phyloP scores from a whole-genome alignment of 768 basidiomycete species.

The Lepiota venenata region DNA sequence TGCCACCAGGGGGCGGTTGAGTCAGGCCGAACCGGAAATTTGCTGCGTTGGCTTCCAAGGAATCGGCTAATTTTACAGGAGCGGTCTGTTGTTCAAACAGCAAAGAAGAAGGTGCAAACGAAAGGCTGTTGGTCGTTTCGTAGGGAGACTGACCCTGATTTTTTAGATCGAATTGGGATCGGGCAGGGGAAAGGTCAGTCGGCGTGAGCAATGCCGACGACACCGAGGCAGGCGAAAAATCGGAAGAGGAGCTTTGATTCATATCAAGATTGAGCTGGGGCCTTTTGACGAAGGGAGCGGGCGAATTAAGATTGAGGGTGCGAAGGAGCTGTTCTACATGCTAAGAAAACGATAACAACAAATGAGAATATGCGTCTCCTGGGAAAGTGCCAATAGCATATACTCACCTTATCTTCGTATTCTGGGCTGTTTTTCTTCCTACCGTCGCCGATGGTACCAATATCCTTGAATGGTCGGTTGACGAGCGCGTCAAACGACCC shows the following conservation, averaged over 20 bases:
- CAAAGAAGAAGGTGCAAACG: constrained; percentile 39
- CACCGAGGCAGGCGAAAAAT: constrained; percentile 71
- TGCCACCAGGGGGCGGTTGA: constrained; percentile 4
- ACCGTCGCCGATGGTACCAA: constrained; percentile 81
- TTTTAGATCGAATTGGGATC: constrained; percentile 52
- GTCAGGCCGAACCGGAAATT: constrained; percentile 13
- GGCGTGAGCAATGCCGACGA: constrained; percentile 72
- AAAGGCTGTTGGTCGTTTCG: constrained; percentile 37
- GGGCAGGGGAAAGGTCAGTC: constrained; percentile 68
- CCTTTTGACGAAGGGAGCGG: constrained; percentile 47
- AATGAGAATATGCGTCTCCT: constrained; percentile 17
- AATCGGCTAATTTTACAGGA: constrained; percentile 18
- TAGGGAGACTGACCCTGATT: constrained; percentile 41
- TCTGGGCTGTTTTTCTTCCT: constrained; percentile 60
- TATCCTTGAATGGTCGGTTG: constrained; percentile 33
- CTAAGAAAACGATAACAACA: constrained; percentile 33
- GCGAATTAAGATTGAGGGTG: constrained; percentile 76
- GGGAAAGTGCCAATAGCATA: constrained; percentile 20
- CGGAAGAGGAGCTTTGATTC: constrained; percentile 58
- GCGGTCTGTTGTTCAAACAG: constrained; percentile 31
- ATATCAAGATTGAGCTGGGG: constrained; percentile 43
- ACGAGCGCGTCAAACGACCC: constrained; percentile 42
- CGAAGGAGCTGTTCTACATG: constrained; percentile 81
- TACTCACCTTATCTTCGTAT: constrained; percentile 48
- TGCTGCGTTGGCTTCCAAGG: constrained; percentile 17